Base-by-base conservation (phyloP, 2,329 filamentous ascomycete genomes). In the Phaeosphaeriaceae sp. region DNA sequence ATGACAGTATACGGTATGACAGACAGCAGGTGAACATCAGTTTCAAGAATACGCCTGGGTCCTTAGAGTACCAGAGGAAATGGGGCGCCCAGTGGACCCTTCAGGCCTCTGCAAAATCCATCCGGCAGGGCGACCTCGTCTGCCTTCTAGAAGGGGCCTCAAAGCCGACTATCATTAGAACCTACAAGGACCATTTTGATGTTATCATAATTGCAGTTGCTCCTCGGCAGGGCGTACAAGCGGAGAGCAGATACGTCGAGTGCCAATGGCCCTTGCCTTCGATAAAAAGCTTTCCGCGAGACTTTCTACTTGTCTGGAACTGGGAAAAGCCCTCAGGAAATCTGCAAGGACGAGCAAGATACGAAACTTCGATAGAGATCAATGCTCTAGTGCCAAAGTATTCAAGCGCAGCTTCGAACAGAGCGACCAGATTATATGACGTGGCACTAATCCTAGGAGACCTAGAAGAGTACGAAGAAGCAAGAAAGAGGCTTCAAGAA, bases 141-240 rank as follows among this genome's bases (percentile, higher is more conserved):
- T 38, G 35, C 18, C 35, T 38, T 38, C 35, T 38, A 13, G 17
- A 18, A 38, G 48, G 44, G 40, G 42, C 49, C 20, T 43, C 41
- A 43, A 50, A 44, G 18, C 56, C 50, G 9, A 50, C 42, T 20
- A 59, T 59, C 23, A 45, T 59, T 29, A 39, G 47, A 34, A n/a
- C 13, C 29, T 41, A n/a, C 23, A 23, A 52, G 23, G 45, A 46
- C 16, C 20, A 48, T 35, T 55, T 48, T 32, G 18, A 4, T 6
- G 43, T 48, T 38, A 40, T 53, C 18, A 47, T 46, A 38, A 32
- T 47, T 18, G 43, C 43, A 42, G 34, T 23, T 18, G 13, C 35
- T 38, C 17, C n/a, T 11, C 17, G 6, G 9, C 17, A 38, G 36
- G 20, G 13, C 2, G 23, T 40, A n/a, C n/a, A 28, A 34, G 23